These are phyloP conservation scores for Penicillium griseofulvum DNA, from an alignment of 2,329 filamentous ascomycete species.

Conservation along the genomic window DNA sequence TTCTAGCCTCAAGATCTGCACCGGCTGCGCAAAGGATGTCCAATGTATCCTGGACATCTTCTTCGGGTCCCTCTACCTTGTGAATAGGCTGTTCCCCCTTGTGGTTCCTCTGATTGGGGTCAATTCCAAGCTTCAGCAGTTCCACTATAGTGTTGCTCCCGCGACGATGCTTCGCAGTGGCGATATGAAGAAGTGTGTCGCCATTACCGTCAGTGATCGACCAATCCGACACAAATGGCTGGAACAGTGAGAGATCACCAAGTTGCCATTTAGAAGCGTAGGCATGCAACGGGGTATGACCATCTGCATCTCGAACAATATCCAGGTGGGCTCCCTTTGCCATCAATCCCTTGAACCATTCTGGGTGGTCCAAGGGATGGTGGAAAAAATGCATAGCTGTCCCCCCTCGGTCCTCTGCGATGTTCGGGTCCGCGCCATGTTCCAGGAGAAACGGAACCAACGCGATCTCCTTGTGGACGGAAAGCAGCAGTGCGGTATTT, in stretches of 20 bases:
- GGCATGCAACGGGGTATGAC: constrained; percentile 15
- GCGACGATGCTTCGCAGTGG: neutral
- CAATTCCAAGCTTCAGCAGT: neutral
- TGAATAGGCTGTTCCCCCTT: neutral
- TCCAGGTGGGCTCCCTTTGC: constrained; percentile 15
- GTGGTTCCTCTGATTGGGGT: constrained; percentile 2
- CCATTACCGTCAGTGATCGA: constrained; percentile 9
- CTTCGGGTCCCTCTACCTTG: neutral
- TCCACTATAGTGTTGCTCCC: neutral
- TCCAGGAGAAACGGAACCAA: neutral
- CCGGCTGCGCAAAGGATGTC: constrained; percentile 9
- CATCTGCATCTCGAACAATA: neutral
- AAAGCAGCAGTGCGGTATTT: neutral
- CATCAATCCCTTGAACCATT: constrained; percentile 10
- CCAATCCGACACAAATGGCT: constrained; percentile 13
- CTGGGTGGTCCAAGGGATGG: neutral
- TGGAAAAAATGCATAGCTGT: constrained; percentile 12
- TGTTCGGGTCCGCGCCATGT: constrained; percentile 10
- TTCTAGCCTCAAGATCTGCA: constrained; percentile 16
- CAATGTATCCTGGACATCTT: neutral
- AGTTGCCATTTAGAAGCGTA: constrained; percentile 4
- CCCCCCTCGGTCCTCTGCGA: constrained; percentile 6
- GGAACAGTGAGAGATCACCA: constrained; percentile 12
- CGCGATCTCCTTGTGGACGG: neutral
- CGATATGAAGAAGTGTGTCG: constrained; percentile 18